Evolutionary conservation across 2,329 filamentous ascomycete species (phyloP), one percentile per base, ranked within the genome.

Genomic region (Botrytis porri): DNA sequence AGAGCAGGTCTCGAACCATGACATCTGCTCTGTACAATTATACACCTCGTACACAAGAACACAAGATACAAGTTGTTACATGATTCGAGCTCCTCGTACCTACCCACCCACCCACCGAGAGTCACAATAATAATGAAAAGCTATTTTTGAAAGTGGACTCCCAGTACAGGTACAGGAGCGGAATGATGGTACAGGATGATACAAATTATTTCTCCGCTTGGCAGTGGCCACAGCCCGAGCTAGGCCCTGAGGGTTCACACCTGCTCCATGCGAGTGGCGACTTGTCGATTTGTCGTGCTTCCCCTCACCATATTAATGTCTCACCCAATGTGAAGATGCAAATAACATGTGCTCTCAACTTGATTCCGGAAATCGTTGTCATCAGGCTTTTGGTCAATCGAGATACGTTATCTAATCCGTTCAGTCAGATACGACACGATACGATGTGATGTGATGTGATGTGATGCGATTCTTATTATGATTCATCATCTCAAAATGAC

Each of bases 141-240:
- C 64, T 66, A 66, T 54, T 66, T 66, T 66, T 35, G 29, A 66
- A 66, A 35, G 41, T 62, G 60, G 60, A 62, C 60, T 18, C 16
- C 25, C 39, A 20, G 22, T 9, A 45, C 20, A 51, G 48, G 20
- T n/a, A 14, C 63, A 65, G 43, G 63, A 66, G 48, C 22, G 51
- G 43, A 51, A n/a, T 51, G 48, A 51, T 51, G 1, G 48, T n/a
- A 51, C 48, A 51, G 48, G 32, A 51, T 37, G 43, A 65, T 37
- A 37, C 63, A 35, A 65, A 51, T n/a, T 48, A 65, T 66, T 67
- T 67, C 64, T 67, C 64, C 64, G 64, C 64, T 54, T 39, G 25
- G 29, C 16, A 67, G 35, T 54, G 32, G 25, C 16, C 64, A 39
- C 48, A 45, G 64, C 64, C 64, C 35, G 64, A 67, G 48, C 64